These are phyloP conservation scores for Penicillium angulare DNA, from an alignment of 495 filamentous ascomycete genomes.

Conservation along the genomic window DNA sequence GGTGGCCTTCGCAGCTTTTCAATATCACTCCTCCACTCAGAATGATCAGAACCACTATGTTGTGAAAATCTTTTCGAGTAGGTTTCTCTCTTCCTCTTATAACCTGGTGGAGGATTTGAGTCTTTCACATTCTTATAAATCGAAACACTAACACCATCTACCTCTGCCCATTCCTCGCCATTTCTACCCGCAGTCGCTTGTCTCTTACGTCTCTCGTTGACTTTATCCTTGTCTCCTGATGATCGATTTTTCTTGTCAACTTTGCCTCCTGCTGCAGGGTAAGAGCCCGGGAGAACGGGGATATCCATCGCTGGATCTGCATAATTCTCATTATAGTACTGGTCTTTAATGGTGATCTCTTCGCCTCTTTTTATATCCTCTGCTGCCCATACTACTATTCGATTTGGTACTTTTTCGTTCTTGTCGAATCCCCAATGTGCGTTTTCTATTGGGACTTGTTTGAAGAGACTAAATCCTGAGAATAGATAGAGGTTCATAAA, in stretches of 20 bases:
- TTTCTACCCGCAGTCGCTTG: no score
- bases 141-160: not conserved
- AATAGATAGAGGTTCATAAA: conserved; percentile 30
- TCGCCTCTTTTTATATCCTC: conserved; percentile 22
- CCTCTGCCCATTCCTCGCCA: not conserved
- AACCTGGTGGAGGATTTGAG: not conserved
- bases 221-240: not conserved
- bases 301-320: no score
- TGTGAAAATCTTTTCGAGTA: no score
- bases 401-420: conserved; percentile 24
- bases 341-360: conserved; percentile 31
- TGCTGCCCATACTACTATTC: conserved; percentile 27
- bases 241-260: no score
- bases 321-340: not conserved
- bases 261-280: no score
- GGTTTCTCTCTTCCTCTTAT: no score
- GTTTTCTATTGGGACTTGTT: conserved; percentile 22
- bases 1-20: not conserved
- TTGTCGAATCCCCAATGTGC: conserved; percentile 31
- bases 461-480: conserved; percentile 35
- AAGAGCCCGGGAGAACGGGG: no score
- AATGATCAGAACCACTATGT: no score
- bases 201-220: no score
- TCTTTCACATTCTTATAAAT: not conserved
- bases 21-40: not conserved